Evolutionary conservation across 2,329 filamentous ascomycete genomes (phyloP).

Genomic region (Waltergamsia citrina): DNA sequence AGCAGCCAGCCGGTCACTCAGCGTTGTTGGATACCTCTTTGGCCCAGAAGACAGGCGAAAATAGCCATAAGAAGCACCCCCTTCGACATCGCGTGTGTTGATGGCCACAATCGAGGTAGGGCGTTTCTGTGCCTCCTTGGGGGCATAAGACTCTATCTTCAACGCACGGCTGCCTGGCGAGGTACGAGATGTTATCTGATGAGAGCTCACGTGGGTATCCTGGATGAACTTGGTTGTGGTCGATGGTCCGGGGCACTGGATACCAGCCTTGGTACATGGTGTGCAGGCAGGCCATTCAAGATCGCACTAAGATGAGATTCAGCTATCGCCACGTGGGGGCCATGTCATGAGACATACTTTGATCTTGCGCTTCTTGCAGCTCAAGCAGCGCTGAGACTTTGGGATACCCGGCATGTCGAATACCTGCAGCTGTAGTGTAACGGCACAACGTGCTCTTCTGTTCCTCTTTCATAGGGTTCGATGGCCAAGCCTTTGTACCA

Average conservation of each 20-base stretch:
- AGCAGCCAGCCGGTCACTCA: background rate
- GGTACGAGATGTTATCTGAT: background rate
- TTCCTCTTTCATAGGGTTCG: no score
- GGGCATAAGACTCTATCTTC: background rate
- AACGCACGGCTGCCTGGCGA: background rate
- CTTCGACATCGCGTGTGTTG: background rate
- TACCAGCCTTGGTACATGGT: background rate
- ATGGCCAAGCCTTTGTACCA: background rate
- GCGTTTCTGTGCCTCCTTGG: background rate
- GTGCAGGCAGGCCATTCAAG: background rate
- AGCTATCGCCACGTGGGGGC: background rate
- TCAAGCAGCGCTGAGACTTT: background rate
- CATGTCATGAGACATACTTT: background rate
- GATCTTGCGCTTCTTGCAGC: background rate
- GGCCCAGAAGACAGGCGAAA: background rate
- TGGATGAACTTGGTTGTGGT: conserved; percentile 15
- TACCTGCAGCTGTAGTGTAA: no score
- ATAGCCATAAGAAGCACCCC: background rate
- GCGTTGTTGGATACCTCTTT: background rate
- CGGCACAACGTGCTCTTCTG: no score
- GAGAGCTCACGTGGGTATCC: conserved; percentile 5
- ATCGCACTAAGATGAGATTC: background rate
- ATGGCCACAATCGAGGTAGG: background rate
- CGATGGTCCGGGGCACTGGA: background rate
- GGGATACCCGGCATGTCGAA: background rate